phyloP scores from a whole-genome alignment of 192 early-diverging fungal genomes.

The Backusella mclennaniae region DNA sequence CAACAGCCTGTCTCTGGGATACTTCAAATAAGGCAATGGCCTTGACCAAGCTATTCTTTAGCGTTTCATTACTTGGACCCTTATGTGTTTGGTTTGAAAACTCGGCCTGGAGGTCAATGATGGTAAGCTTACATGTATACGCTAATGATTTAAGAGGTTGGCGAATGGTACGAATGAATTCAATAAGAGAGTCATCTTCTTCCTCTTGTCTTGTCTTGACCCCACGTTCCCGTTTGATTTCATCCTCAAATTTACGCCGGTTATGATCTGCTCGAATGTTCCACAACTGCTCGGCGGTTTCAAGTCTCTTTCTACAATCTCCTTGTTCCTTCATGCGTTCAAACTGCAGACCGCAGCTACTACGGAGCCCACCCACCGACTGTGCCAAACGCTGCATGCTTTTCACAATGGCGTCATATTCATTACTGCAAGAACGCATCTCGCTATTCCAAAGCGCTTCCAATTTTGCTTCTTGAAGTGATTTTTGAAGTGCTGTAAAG shows the following conservation, averaged over 20 bases:
- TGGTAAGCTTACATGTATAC: conserved; percentile 52
- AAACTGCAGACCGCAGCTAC: conserved; percentile 67
- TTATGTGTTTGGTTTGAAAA: conserved; percentile 27
- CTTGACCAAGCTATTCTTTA: conserved; percentile 44
- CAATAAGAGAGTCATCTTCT: conserved; percentile 33
- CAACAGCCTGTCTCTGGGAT: conserved; percentile 44
- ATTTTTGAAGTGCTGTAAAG: conserved; percentile 56
- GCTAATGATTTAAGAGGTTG: conserved; percentile 57
- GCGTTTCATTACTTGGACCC: conserved; percentile 24
- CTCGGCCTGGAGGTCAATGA: conserved; percentile 44
- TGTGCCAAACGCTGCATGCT: conserved; percentile 66
- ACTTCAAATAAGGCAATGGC: conserved; percentile 51
- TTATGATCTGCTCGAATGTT: conserved; percentile 28
- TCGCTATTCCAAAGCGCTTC: conserved; percentile 45
- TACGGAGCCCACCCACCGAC: conserved; percentile 65
- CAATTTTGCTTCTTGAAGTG: conserved; percentile 53
- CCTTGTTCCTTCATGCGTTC: conserved; percentile 41
- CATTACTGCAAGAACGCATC: conserved; percentile 42
- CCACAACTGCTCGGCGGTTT: conserved; percentile 11
- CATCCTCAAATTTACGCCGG: conserved; percentile 21
- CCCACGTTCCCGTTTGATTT: conserved; percentile 23
- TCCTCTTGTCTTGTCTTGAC: conserved; percentile 13
- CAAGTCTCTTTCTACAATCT: not conserved
- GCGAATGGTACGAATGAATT: conserved; percentile 48
- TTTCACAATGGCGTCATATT: conserved; percentile 51